Evolutionary conservation across 2,329 filamentous ascomycete genomes (phyloP).

Genomic region (Talaromyces sp.): DNA sequence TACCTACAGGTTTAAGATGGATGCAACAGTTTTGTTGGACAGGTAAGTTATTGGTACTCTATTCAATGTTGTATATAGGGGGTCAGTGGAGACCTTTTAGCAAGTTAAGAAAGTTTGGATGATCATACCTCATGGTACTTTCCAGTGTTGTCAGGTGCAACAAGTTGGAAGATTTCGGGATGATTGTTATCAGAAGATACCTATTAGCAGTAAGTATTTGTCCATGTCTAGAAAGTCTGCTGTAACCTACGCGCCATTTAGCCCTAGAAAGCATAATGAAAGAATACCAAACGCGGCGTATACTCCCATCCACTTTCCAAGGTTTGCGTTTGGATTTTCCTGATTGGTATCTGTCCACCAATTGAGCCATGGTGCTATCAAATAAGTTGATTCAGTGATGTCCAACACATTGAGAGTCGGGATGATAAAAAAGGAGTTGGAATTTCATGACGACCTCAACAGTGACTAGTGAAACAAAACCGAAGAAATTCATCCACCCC

Average conservation of each 20-base stretch:
- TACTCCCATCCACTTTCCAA: slow-evolving; percentile 16
- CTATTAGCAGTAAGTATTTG: slow-evolving; percentile 6
- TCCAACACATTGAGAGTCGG: background rate
- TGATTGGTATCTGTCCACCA: slow-evolving; percentile 16
- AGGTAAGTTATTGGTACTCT: slow-evolving; percentile 7
- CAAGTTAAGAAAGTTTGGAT: background rate
- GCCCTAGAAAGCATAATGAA: slow-evolving; percentile 14
- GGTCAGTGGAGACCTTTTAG: background rate
- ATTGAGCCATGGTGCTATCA: slow-evolving; percentile 7
- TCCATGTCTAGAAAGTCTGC: background rate
- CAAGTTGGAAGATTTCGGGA: slow-evolving; percentile 4
- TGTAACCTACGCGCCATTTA: slow-evolving; percentile 10
- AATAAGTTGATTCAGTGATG: background rate
- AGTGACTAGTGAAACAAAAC: slow-evolving; percentile 7
- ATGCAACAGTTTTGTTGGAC: background rate
- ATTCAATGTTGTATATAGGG: background rate
- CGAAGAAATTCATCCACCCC: slow-evolving; percentile 8
- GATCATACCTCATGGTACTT: slow-evolving; percentile 14
- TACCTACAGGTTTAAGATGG: slow-evolving; percentile 9
- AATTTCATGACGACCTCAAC: slow-evolving; percentile 13
- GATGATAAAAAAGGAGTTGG: background rate
- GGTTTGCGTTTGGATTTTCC: background rate
- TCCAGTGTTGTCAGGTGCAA: slow-evolving; percentile 5
- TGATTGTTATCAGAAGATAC: slow-evolving; percentile 12
- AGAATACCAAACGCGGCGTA: slow-evolving; percentile 11